Evolutionary conservation across 352 stramenopile species (phyloP).

Genomic region (Globisporangium ultimum): DNA sequence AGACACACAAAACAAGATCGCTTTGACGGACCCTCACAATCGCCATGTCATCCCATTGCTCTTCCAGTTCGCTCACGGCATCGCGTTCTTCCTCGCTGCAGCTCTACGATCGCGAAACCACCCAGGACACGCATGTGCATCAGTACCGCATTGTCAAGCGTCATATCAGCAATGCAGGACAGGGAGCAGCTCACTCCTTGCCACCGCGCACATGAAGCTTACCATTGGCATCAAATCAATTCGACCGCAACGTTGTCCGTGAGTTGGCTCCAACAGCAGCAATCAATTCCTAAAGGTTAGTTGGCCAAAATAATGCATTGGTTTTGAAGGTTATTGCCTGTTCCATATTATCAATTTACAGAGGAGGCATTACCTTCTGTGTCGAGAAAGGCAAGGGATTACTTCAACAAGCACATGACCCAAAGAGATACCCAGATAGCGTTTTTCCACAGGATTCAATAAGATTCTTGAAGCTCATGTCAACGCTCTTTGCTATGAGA

Average conservation of each 20-base stretch:
- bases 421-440: too few species aligned
- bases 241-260: too few species aligned
- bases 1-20: slow-evolving; percentile 1
- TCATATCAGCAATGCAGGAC: background rate
- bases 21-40: slow-evolving; percentile 55
- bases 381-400: too few species aligned
- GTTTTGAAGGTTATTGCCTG: background rate
- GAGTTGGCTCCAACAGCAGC: background rate
- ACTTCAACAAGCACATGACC: too few species aligned
- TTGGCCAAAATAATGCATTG: background rate
- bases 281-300: background rate
- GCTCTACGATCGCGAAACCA: slow-evolving; percentile 22
- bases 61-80: slow-evolving; percentile 23
- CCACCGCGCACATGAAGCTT: too few species aligned
- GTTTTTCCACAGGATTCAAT: too few species aligned
- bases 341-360: background rate
- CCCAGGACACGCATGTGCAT: background rate
- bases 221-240: too few species aligned
- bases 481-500: too few species aligned
- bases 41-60: slow-evolving; percentile 82
- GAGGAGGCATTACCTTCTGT: too few species aligned
- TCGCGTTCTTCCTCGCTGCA: slow-evolving; percentile 36
- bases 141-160: background rate
- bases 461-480: too few species aligned
- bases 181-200: background rate